Base-by-base conservation (phyloP, 345 rosid genomes). In the Salix purpurea region DNA sequence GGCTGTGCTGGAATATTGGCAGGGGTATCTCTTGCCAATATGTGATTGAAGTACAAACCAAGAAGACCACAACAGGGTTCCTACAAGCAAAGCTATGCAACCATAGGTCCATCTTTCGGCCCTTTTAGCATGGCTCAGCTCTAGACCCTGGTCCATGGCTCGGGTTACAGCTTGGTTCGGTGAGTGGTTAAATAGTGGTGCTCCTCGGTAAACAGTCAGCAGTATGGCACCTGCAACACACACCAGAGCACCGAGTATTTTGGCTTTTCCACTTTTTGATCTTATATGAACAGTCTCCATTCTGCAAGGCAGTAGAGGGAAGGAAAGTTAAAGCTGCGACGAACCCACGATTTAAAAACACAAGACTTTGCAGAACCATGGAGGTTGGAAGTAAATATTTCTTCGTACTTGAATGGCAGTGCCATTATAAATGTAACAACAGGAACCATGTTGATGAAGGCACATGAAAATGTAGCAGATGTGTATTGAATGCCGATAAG, bases 381-480 rank as follows among this genome's bases (percentile, higher is more conserved):
- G 28, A 44, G 23, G 30, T 4, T 12, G 42, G 15, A 71, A 70
- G 48, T 34, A 67, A 66, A 44, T 73, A 52, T 6, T 10, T 54
- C 19, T 74, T 6, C 70, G 48, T 90, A 89, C 94, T 92, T 76
- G 70, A 89, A 83, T 46, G 90, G 91, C 48, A 91, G 54, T 50
- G 92, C 90, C 88, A 86, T 84, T 60, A 88, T 36, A 72, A 89
- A 91, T 15, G 94, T 91, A 74, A 86, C 40, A 32, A 89, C 91
- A 6, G 92, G 92, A 34, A 87, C 90, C 86, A 89, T 75, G 84
- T 91, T 91, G 82, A 89, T 21, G 66, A 91, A 91, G 54, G 90
- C 92, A 71, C 90, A 84, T 2, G 94, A 69, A 70, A 88, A 86
- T 58, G 94, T 86, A 42, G 94, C 91, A 46, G 94, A 91, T 71